Evolutionary conservation across 495 filamentous ascomycete genomes (phyloP).

Genomic region (Penicillium desertorum): DNA sequence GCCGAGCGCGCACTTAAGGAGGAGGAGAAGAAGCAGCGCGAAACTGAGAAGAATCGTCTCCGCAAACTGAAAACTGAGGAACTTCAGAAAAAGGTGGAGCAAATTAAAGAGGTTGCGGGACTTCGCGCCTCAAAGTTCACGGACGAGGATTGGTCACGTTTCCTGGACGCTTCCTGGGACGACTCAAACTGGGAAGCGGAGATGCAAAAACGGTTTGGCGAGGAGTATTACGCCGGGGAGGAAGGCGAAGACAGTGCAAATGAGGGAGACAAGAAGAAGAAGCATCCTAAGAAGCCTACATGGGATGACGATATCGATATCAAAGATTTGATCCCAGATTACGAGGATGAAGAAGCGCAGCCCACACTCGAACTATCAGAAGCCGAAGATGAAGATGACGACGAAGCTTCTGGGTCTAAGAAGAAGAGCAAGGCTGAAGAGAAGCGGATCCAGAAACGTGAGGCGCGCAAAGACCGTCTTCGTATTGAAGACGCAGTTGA

Average conservation of each 20-base stretch:
- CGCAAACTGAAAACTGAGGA: constrained; percentile 87
- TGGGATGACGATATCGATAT: constrained; percentile 99
- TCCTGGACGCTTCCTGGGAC: constrained; percentile 84
- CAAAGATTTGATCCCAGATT: constrained; percentile 84
- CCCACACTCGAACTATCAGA: constrained; percentile 57
- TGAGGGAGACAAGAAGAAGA: constrained; percentile 56
- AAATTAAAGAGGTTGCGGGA: constrained; percentile 86
- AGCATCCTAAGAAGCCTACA: constrained; percentile 80
- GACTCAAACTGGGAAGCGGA: constrained; percentile 83
- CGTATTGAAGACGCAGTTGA: constrained; percentile 88
- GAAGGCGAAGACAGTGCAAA: constrained; percentile 52
- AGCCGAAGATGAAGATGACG: constrained; percentile 51
- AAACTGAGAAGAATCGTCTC: constrained; percentile 78
- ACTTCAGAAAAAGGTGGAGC: constrained; percentile 73
- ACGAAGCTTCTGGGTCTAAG: constrained; percentile 42
- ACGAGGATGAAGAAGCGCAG: constrained; percentile 61
- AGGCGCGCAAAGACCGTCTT: constrained; percentile 72
- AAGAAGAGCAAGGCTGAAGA: constrained; percentile 66
- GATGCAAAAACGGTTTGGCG: constrained; percentile 82
- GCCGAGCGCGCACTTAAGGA: constrained; percentile 73
- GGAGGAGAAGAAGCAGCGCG: constrained; percentile 69
- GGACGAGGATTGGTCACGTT: constrained; percentile 72
- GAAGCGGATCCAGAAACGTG: constrained; percentile 67
- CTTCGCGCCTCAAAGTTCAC: constrained; percentile 62
- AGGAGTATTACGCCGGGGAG: constrained; percentile 71